Conservation (phyloP, 2,329 filamentous ascomycete genomes). For the Pezicula carpinea region DNA sequence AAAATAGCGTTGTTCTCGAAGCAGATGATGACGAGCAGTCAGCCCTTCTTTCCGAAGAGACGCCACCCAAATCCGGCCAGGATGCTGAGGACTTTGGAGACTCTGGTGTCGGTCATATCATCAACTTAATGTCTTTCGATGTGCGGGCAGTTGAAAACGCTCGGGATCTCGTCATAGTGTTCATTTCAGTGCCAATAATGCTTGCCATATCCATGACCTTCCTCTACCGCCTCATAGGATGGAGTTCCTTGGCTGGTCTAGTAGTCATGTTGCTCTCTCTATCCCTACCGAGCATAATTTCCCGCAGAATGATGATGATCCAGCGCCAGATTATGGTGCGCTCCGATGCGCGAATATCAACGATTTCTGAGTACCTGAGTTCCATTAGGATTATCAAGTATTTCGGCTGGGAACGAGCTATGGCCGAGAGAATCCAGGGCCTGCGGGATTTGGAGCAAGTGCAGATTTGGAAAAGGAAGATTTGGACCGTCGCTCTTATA, state of each 20-base stretch:
- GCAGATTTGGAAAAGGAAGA: conserved; percentile 42
- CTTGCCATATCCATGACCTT: conserved; percentile 44
- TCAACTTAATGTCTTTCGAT: conserved; percentile 55
- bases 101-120: conserved; percentile 37
- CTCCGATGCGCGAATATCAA: conserved; percentile 52
- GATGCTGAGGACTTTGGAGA: neutral
- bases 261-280: conserved; percentile 41
- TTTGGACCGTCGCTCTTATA: neutral
- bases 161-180: conserved; percentile 45
- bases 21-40: neutral
- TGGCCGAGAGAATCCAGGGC: conserved; percentile 45
- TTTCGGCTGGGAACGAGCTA: conserved; percentile 54
- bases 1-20: no score
- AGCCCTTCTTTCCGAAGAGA: neutral
- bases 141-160: conserved; percentile 49
- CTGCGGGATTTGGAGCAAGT: conserved; percentile 48
- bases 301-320: conserved; percentile 43
- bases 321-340: conserved; percentile 49
- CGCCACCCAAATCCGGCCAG: neutral
- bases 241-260: conserved; percentile 49
- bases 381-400: conserved; percentile 57
- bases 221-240: conserved; percentile 51
- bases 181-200: conserved; percentile 41
- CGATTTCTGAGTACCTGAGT: conserved; percentile 52
- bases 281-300: conserved; percentile 46